Conservation (phyloP, 768 basidiomycete species). For the Phylloporus rhodoxanthus region DNA sequence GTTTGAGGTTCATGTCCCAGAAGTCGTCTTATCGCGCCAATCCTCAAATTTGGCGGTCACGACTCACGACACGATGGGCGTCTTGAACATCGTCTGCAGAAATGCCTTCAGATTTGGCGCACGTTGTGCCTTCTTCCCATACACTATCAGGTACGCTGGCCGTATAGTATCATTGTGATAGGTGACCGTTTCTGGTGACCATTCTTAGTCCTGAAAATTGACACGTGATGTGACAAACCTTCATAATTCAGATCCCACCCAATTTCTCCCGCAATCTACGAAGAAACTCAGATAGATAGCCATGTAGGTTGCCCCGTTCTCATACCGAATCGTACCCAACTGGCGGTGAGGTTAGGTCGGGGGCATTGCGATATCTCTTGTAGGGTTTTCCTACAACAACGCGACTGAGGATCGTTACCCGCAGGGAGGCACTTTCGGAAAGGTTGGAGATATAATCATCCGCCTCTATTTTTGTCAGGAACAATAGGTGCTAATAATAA, state of each 20-base stretch:
- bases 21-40: not conserved
- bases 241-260: constrained; percentile 62
- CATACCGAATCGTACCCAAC: constrained; percentile 56
- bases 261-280: constrained; percentile 56
- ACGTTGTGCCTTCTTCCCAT: constrained; percentile 34
- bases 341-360: constrained; percentile 45
- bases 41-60: constrained; percentile 5
- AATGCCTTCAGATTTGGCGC: constrained; percentile 22
- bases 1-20: not conserved
- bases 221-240: constrained; percentile 16
- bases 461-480: constrained; percentile 42
- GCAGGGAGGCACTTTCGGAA: constrained; percentile 37
- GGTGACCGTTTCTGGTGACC: constrained; percentile 51
- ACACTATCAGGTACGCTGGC: constrained; percentile 62
- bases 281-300: not conserved
- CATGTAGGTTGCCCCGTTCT: constrained; percentile 3
- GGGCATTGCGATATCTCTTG: constrained; percentile 45
- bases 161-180: constrained; percentile 63
- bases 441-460: constrained; percentile 54
- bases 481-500: not conserved
- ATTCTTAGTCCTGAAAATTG: not conserved
- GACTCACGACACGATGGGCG: constrained; percentile 27
- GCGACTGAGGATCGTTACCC: constrained; percentile 51
- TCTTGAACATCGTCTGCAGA: constrained; percentile 28
- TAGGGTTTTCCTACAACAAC: constrained; percentile 60